phyloP scores from a whole-genome alignment of 345 rosid genomes.

The Toxicodendron radicans region DNA sequence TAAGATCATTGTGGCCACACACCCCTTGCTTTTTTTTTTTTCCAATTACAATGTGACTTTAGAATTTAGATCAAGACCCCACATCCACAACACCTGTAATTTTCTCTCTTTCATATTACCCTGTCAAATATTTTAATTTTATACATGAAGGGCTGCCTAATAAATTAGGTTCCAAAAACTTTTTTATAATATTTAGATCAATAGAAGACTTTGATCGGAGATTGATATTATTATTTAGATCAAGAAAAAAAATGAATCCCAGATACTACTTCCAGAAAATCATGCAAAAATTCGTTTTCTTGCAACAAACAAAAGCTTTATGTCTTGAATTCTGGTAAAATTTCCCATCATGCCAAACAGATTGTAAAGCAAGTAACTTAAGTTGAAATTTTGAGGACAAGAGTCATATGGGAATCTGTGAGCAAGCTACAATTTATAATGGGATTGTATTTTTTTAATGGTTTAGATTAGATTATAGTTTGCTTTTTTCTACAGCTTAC shows the following conservation, averaged over 20 bases:
- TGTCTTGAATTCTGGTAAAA: neutral
- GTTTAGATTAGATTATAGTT: too few relatives aligned
- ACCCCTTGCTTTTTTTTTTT: neutral
- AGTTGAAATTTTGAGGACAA: neutral
- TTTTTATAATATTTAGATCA: too few relatives aligned
- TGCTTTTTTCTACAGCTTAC: too few relatives aligned
- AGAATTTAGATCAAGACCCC: neutral
- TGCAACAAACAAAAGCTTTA: too few relatives aligned
- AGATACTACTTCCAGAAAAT: too few relatives aligned
- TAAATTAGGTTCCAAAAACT: too few relatives aligned
- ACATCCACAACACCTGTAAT: neutral
- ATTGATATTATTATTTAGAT: too few relatives aligned
- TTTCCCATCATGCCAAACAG: neutral
- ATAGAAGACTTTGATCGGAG: too few relatives aligned
- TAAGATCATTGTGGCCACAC: slow-evolving; percentile 4
- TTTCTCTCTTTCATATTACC: neutral
- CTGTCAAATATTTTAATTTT: too few relatives aligned
- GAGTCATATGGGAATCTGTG: slow-evolving; percentile 3
- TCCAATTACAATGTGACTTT: neutral
- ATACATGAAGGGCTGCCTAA: too few relatives aligned
- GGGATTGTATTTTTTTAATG: neutral
- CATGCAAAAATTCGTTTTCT: too few relatives aligned
- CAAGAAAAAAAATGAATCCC: too few relatives aligned
- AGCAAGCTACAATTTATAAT: neutral
- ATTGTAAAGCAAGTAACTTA: neutral